A percentile compares a stretch with the other conserved stretches of the same genome.
These are phyloP conservation scores for Pinus taeda DNA, from an alignment of 75 land plant species.

Conservation along the genomic window DNA sequence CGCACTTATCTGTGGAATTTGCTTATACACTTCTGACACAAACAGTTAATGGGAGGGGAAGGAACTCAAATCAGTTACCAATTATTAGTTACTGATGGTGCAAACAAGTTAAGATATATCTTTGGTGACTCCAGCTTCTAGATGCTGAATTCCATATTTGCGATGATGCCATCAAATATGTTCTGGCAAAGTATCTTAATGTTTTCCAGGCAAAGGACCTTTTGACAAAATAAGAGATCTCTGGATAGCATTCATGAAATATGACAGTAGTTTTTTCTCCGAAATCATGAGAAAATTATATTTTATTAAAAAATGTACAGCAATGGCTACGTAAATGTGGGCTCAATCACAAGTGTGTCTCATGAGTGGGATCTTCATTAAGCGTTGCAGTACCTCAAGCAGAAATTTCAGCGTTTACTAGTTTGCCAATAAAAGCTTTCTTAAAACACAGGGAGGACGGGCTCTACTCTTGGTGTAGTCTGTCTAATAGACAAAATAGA, in stretches of 20 bases:
- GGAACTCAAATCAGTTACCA: neutral
- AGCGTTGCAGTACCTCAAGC: neutral
- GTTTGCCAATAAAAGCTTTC: neutral
- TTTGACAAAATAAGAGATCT: neutral
- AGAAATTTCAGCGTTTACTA: neutral
- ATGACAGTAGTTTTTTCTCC: neutral
- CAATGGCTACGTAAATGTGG: neutral
- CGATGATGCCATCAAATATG: neutral
- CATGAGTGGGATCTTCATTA: neutral
- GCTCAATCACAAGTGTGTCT: neutral
- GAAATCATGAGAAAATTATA: neutral
- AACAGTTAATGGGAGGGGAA: neutral
- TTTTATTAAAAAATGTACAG: neutral
- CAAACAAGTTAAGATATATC: neutral
- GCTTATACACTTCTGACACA: neutral
- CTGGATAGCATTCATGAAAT: neutral
- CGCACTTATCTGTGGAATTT: slow-evolving; percentile 55
- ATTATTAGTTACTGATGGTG: neutral
- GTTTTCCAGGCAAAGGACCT: neutral
- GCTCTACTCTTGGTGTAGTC: neutral
- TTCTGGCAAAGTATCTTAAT: neutral
- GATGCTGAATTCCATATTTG: neutral
- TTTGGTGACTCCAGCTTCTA: neutral
- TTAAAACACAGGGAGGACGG: neutral
- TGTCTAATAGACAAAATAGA: too few relatives aligned